Conservation (phyloP, 371 early-diverging fungal species). For the Catenaria anguillulae region DNA sequence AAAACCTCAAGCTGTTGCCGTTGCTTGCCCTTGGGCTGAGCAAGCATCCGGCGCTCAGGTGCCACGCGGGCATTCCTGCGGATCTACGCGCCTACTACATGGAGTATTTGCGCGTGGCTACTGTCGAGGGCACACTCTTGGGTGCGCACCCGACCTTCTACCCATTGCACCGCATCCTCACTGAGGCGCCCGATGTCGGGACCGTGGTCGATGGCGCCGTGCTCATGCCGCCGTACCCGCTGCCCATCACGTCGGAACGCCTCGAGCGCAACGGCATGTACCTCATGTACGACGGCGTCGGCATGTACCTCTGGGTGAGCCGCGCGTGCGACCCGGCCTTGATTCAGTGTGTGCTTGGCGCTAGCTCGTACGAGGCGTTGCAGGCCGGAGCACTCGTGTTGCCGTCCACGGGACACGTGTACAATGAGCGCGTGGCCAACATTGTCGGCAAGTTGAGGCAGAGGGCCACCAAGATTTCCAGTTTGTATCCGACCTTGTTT, state of each 20-base stretch:
- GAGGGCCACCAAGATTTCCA: slow-evolving; percentile 23
- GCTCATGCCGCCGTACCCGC: slow-evolving; percentile 45
- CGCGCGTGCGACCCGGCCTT: slow-evolving; percentile 59
- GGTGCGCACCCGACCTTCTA: slow-evolving; percentile 43
- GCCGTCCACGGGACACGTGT: slow-evolving; percentile 37
- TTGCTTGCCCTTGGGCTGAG: slow-evolving; percentile 64
- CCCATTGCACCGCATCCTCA: slow-evolving; percentile 66
- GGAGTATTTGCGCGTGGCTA: slow-evolving; percentile 48
- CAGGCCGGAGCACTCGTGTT: slow-evolving; percentile 26
- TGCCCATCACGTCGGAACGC: slow-evolving; percentile 71
- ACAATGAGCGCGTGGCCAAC: slow-evolving; percentile 28
- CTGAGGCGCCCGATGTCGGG: slow-evolving; percentile 28
- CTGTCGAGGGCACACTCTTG: slow-evolving; percentile 47
- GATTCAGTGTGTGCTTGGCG: slow-evolving; percentile 50
- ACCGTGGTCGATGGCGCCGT: slow-evolving; percentile 24
- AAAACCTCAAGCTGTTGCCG: slow-evolving; percentile 72
- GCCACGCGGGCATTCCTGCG: slow-evolving; percentile 37
- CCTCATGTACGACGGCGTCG: slow-evolving; percentile 64
- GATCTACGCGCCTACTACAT: slow-evolving; percentile 43
- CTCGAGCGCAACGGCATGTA: slow-evolving; percentile 70
- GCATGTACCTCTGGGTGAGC: slow-evolving; percentile 81
- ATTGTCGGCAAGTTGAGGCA: slow-evolving; percentile 15
- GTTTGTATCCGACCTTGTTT: slow-evolving; percentile 35
- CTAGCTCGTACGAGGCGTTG: slow-evolving; percentile 40
- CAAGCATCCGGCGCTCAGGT: slow-evolving; percentile 38